phyloP scores from a whole-genome alignment of 1,139 yeast genomes.

The Casaregolazyma suthepensis region DNA sequence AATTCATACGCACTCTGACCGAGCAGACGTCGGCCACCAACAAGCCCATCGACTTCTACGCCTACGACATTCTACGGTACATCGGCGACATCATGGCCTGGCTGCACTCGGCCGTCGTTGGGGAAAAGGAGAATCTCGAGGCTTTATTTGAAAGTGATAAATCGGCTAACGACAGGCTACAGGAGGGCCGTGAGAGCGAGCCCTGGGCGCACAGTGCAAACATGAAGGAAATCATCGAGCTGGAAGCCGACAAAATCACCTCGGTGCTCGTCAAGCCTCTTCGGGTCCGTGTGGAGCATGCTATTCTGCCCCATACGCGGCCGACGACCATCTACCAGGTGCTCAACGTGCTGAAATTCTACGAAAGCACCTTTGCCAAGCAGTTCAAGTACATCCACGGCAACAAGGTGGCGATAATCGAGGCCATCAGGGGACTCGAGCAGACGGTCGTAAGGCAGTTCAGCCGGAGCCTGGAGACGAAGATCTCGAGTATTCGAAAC shows the following conservation, averaged over 20 bases:
- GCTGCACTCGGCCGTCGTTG: slow-evolving; percentile 81
- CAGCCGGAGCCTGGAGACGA: slow-evolving; percentile 25
- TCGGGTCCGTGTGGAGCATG: slow-evolving; percentile 53
- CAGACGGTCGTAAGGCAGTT: slow-evolving; percentile 28
- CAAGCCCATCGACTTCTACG: slow-evolving; percentile 57
- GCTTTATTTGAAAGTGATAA: slow-evolving; percentile 44
- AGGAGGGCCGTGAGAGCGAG: slow-evolving; percentile 26
- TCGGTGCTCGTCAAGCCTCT: slow-evolving; percentile 47
- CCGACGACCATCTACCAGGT: slow-evolving; percentile 52
- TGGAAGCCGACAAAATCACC: slow-evolving; percentile 41
- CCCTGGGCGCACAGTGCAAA: slow-evolving; percentile 29
- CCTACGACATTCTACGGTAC: slow-evolving; percentile 77
- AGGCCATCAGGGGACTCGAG: slow-evolving; percentile 24
- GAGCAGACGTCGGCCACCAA: slow-evolving; percentile 34
- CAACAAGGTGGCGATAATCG: slow-evolving; percentile 19
- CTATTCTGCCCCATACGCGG: slow-evolving; percentile 59
- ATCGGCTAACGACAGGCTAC: slow-evolving; percentile 28
- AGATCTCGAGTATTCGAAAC: slow-evolving; percentile 19
- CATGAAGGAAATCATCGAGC: slow-evolving; percentile 22
- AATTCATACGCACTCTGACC: slow-evolving; percentile 51
- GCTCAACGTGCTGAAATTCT: slow-evolving; percentile 58
- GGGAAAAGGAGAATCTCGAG: slow-evolving; percentile 73
- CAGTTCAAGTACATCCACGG: slow-evolving; percentile 18
- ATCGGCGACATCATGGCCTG: slow-evolving; percentile 87
- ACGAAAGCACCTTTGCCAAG: slow-evolving; percentile 62